Base-by-base conservation (phyloP, 352 stramenopile genomes). In the Pythium pectinolyticum region DNA sequence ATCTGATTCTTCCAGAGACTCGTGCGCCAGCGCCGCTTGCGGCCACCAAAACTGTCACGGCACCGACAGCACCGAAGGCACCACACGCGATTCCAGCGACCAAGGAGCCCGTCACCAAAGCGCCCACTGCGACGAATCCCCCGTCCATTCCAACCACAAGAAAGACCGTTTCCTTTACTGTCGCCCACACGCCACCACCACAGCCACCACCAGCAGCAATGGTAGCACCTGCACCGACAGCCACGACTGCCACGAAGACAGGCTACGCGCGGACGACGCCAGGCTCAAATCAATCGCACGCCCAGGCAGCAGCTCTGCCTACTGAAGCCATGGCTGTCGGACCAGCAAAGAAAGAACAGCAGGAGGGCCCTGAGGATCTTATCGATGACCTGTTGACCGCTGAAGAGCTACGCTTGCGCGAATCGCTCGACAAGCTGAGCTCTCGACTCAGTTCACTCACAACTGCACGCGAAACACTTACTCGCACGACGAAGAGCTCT, bases 361-460 rank as follows among this genome's bases (percentile, higher is more conserved):
- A 64, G 35, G 45, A 66, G 1, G 20, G 52, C 14, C 12, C 39
- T 0, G 72, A 81, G 22, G 63, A 79, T 31, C 7, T 73, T 41
- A 65, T 77, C 10, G 65, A 78, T 25, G 72, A 70, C 14, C 46
- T 75, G n/a, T 60, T 73, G 2, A 67, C 61, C 2, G 77, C 62
- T 7, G 77, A 85, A 65, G 78, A 90, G 50, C 34, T 64, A 7
- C 60, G 63, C 9, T 48, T 90, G 24, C 73, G 74, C n/a, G 61
- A 82, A 62, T 90, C 78, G 39, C 72, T 87, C 12, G 78, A 85
- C 22, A 81, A 81, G 37, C 75, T 88, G 11, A 77, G 82, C 30
- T 69, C 39, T 1, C 65, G 73, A 10, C 61, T 90, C 7, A 74
- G 58, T 5, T 60, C 61, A 10, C 34, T 82, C 25, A 52, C 49